Conservation (phyloP, 768 basidiomycete genomes). For the Leccinum barrowsii region DNA sequence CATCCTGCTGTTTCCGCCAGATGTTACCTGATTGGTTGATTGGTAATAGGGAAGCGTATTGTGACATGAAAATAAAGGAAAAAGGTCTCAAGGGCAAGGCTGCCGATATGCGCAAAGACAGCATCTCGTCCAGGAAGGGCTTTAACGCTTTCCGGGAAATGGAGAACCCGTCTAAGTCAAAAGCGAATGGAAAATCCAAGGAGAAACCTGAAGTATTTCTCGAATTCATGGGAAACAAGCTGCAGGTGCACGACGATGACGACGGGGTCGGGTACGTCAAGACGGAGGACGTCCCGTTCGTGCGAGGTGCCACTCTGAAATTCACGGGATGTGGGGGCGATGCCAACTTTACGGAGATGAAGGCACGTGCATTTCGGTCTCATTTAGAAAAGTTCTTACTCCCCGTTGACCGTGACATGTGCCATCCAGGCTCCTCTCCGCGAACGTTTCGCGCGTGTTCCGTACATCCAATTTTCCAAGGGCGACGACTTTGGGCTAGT, state of each 20-base stretch:
- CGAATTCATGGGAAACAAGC: conserved; percentile 69
- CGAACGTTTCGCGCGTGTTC: conserved; percentile 43
- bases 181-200: conserved; percentile 18
- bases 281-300: conserved; percentile 40
- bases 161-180: conserved; percentile 38
- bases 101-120: conserved; percentile 56
- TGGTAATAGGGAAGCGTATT: conserved; percentile 69
- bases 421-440: conserved; percentile 40
- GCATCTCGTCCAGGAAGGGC: conserved; percentile 47
- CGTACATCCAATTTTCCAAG: conserved; percentile 46
- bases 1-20: not conserved
- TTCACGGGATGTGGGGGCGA: conserved; percentile 52
- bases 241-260: conserved; percentile 52
- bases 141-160: conserved; percentile 83
- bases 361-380: conserved; percentile 28
- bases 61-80: conserved; percentile 94
- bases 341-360: conserved; percentile 63
- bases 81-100: conserved; percentile 81
- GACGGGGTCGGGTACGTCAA: conserved; percentile 45
- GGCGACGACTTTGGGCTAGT: conserved; percentile 47
- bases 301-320: conserved; percentile 44
- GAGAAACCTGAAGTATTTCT: conserved; percentile 60
- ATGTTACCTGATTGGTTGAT: not conserved
- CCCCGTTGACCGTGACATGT: conserved; percentile 1
- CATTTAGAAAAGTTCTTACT: not conserved